Conservation (phyloP, 2,329 filamentous ascomycete genomes). For the Coniochaeta prunicola region DNA sequence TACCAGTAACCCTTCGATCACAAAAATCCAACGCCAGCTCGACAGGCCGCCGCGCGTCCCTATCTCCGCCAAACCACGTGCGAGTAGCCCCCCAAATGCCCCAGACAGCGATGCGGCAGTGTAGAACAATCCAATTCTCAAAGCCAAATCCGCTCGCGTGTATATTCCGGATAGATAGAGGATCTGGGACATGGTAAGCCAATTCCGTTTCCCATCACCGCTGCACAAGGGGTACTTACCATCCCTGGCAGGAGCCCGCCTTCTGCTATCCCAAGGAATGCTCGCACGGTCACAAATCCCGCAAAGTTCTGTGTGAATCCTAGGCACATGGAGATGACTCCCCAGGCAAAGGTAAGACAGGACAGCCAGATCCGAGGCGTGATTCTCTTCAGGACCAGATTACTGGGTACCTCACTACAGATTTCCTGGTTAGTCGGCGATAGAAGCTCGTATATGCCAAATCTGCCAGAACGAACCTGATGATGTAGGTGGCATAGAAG, state of each 20-base stretch:
- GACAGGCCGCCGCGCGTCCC: constrained; percentile 43
- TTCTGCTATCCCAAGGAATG: constrained; percentile 55
- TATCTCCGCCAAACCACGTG: constrained; percentile 30
- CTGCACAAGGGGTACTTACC: constrained; percentile 24
- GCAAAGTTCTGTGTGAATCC: constrained; percentile 45
- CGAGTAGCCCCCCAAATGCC: constrained; percentile 46
- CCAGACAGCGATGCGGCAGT: constrained; percentile 59
- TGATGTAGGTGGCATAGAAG: constrained; percentile 1
- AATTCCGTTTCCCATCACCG: not conserved
- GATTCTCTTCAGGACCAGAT: constrained; percentile 5
- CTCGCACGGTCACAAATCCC: constrained; percentile 54
- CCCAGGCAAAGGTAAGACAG: not conserved
- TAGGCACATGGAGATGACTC: constrained; percentile 43
- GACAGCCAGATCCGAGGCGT: constrained; percentile 4
- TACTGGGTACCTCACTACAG: constrained; percentile 3
- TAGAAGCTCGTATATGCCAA: not conserved
- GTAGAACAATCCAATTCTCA: constrained; percentile 62
- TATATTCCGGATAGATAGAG: constrained; percentile 60
- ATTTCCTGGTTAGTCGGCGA: not conserved
- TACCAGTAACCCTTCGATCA: not conserved
- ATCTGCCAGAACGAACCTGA: not conserved
- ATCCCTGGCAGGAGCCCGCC: constrained; percentile 61
- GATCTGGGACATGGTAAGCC: not conserved
- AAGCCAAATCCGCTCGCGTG: constrained; percentile 49
- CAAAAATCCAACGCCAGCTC: constrained; percentile 56